Percentiles rank a stretch among this genome's conserved stretches.
Evolutionary conservation across 441 rosid species (phyloP).

Genomic region (Arabidopsis lyrata): DNA sequence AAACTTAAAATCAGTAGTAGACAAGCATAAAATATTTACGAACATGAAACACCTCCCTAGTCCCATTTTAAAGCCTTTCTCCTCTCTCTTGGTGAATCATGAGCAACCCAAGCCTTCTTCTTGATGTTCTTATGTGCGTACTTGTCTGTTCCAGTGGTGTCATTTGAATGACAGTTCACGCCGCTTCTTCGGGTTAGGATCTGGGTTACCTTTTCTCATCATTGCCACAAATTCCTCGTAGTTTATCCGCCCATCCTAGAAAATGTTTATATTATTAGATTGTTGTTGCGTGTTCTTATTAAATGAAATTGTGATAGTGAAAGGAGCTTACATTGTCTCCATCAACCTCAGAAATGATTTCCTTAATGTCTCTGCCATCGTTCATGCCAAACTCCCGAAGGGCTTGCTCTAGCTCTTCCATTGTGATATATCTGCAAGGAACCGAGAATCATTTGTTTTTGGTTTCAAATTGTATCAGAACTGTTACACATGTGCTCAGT

Average conservation of each 20-base stretch:
- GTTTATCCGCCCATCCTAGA: constrained; percentile 82
- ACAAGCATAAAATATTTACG: constrained; percentile 35
- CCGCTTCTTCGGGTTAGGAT: constrained; percentile 68
- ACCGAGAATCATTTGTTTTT: constrained; percentile 1
- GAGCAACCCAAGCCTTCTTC: constrained; percentile 42
- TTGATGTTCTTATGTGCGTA: constrained; percentile 23
- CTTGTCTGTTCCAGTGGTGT: constrained; percentile 22
- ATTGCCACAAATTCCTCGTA: constrained; percentile 80
- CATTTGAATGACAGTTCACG: constrained; percentile 48
- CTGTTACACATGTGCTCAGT: background rate
- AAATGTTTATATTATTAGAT: background rate
- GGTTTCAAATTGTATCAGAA: constrained; percentile 1
- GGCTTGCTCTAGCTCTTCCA: constrained; percentile 91
- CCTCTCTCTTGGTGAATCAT: constrained; percentile 35
- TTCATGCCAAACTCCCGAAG: constrained; percentile 78
- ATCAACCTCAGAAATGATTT: constrained; percentile 85
- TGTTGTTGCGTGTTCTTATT: background rate
- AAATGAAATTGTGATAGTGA: background rate
- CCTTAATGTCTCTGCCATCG: constrained; percentile 73
- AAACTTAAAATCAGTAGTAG: constrained; percentile 34
- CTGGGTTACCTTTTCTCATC: constrained; percentile 91
- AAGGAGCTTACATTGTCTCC: constrained; percentile 53
- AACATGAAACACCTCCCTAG: constrained; percentile 40
- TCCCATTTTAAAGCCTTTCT: constrained; percentile 1
- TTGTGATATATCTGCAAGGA: constrained; percentile 66